Conservation (phyloP, 2,329 filamentous ascomycete species). For the Akanthomyces uredinophilus region DNA sequence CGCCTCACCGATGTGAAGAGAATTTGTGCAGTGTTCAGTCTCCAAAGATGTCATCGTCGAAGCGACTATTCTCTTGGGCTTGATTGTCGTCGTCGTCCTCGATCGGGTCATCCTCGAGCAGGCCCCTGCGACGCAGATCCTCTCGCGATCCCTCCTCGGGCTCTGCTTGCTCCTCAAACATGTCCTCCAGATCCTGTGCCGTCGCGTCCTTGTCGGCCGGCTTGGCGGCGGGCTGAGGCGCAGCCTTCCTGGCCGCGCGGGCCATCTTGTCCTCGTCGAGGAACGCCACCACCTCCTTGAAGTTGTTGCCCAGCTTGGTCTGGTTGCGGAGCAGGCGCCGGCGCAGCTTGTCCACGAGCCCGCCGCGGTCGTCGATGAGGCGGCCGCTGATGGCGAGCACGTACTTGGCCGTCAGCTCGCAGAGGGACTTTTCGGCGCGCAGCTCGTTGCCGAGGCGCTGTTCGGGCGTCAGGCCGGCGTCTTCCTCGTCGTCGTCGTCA, state of each 20-base stretch:
- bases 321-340: conserved; percentile 74
- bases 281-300: conserved; percentile 76
- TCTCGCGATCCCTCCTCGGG: conserved; percentile 56
- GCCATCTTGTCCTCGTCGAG: conserved; percentile 64
- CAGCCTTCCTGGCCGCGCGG: conserved; percentile 37
- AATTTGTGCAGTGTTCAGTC: conserved; percentile 28
- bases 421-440: conserved; percentile 78
- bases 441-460: conserved; percentile 62
- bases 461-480: conserved; percentile 49
- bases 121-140: conserved; percentile 50
- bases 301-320: conserved; percentile 74
- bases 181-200: conserved; percentile 26
- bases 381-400: conserved; percentile 73
- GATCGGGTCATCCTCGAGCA: conserved; percentile 46
- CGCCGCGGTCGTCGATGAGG: conserved; percentile 62
- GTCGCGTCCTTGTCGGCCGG: conserved; percentile 32
- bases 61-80: conserved; percentile 30
- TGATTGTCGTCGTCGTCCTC: conserved; percentile 30
- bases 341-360: conserved; percentile 58
- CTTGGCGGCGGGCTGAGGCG: conserved; percentile 18
- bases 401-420: conserved; percentile 78
- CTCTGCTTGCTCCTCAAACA: conserved; percentile 44
- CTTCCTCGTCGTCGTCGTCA: conserved; percentile 50
- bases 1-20: neutral
- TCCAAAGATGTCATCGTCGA: conserved; percentile 41